These are phyloP conservation scores for Taphrina confusa DNA, from an alignment of 1,139 yeast species.

Conservation along the genomic window DNA sequence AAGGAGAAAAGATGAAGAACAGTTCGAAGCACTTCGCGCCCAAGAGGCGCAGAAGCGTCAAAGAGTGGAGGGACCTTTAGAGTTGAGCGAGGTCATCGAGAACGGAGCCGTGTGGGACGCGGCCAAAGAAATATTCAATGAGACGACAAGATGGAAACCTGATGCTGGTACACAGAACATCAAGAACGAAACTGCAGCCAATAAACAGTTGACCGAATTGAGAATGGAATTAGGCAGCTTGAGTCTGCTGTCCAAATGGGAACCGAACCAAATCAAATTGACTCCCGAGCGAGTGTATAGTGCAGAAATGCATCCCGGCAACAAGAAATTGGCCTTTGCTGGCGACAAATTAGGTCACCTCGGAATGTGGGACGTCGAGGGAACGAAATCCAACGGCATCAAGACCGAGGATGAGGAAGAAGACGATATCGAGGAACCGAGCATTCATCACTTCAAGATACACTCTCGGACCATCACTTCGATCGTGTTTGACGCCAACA, in stretches of 20 bases:
- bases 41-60: slow-evolving; percentile 38
- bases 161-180: not conserved
- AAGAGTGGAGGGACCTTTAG: slow-evolving; percentile 36
- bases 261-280: slow-evolving; percentile 70
- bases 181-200: slow-evolving; percentile 45
- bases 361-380: slow-evolving; percentile 84
- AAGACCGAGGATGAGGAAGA: slow-evolving; percentile 12
- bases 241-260: slow-evolving; percentile 57
- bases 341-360: slow-evolving; percentile 85
- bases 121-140: slow-evolving; percentile 16
- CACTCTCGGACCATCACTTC: slow-evolving; percentile 75
- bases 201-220: slow-evolving; percentile 45
- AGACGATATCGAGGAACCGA: slow-evolving; percentile 50
- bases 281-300: slow-evolving; percentile 74
- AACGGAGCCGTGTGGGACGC: slow-evolving; percentile 28
- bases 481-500: slow-evolving; percentile 56
- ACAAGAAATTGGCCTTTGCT: slow-evolving; percentile 66
- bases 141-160: not conserved
- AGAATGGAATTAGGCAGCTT: slow-evolving; percentile 58
- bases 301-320: slow-evolving; percentile 73
- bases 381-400: not conserved
- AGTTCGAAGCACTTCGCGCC: slow-evolving; percentile 39
- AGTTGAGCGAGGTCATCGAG: slow-evolving; percentile 36
- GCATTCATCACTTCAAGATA: slow-evolving; percentile 64
- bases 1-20: slow-evolving; percentile 39